phyloP scores from a whole-genome alignment of 192 early-diverging fungal genomes.

The Martensiomyces pterosporus region DNA sequence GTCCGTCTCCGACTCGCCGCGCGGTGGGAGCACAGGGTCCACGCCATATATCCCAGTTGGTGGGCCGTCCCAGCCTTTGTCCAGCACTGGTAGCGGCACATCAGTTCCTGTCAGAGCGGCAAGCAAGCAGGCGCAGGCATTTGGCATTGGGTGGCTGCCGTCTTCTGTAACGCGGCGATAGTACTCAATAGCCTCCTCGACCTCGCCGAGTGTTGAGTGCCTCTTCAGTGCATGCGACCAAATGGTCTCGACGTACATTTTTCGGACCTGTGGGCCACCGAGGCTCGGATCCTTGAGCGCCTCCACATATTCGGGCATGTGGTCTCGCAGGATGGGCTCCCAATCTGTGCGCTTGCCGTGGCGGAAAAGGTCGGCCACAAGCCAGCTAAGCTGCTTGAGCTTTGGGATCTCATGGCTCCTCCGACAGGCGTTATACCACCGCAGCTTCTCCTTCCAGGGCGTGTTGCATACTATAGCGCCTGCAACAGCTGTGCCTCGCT shows the following conservation, averaged over 20 bases:
- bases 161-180: constrained; percentile 21
- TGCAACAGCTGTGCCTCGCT: not conserved
- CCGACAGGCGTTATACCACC: constrained; percentile 20
- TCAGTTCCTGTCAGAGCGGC: constrained; percentile 1
- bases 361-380: constrained; percentile 14
- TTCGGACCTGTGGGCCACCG: not conserved
- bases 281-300: not conserved
- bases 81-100: constrained; percentile 23
- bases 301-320: constrained; percentile 25
- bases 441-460: constrained; percentile 11
- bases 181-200: constrained; percentile 30
- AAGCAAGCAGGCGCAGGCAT: constrained; percentile 17
- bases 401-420: constrained; percentile 8
- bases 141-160: constrained; percentile 18
- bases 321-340: constrained; percentile 20
- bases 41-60: constrained; percentile 6
- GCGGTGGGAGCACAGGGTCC: constrained; percentile 33
- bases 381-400: not conserved
- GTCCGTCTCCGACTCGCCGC: constrained; percentile 12
- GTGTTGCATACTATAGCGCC: not conserved
- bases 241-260: constrained; percentile 8
- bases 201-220: constrained; percentile 15
- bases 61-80: constrained; percentile 7
- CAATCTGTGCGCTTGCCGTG: constrained; percentile 11
- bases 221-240: constrained; percentile 22